These are phyloP conservation scores for Populus hybrid DNA, from an alignment of 441 rosid genomes.

Conservation along the genomic window DNA sequence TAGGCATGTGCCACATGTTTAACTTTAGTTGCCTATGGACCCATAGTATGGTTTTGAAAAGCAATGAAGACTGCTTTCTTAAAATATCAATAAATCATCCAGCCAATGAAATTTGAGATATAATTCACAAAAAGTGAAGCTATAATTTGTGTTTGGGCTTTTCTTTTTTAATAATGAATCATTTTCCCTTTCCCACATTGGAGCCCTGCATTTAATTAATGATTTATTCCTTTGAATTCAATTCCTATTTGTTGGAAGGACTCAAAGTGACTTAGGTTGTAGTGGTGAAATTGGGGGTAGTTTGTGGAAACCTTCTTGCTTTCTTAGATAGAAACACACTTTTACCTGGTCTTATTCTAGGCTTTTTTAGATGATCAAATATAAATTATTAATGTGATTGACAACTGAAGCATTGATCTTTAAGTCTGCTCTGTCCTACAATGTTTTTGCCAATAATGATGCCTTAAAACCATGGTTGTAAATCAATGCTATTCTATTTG, in stretches of 20 bases:
- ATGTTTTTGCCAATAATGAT: background rate
- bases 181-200: too few species aligned
- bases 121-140: slow-evolving; percentile 1
- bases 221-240: too few species aligned
- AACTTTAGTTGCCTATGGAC: slow-evolving; percentile 21
- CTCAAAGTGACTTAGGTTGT: too few species aligned
- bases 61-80: slow-evolving; percentile 1
- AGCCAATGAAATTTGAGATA: background rate
- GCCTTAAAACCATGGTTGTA: background rate
- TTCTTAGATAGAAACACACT: too few species aligned
- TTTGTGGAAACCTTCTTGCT: too few species aligned
- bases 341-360: too few species aligned
- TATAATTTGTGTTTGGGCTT: background rate
- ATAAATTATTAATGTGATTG: background rate
- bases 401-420: slow-evolving; percentile 6
- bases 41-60: background rate
- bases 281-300: too few species aligned
- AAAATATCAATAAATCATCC: background rate
- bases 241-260: too few species aligned
- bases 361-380: background rate
- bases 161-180: too few species aligned
- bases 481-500: background rate
- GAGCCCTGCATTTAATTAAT: too few species aligned
- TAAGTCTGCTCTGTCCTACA: background rate
- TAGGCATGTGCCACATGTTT: slow-evolving; percentile 20